Evolutionary conservation across 2,329 filamentous ascomycete species (phyloP).

Genomic region (Nothopassalora personata): DNA sequence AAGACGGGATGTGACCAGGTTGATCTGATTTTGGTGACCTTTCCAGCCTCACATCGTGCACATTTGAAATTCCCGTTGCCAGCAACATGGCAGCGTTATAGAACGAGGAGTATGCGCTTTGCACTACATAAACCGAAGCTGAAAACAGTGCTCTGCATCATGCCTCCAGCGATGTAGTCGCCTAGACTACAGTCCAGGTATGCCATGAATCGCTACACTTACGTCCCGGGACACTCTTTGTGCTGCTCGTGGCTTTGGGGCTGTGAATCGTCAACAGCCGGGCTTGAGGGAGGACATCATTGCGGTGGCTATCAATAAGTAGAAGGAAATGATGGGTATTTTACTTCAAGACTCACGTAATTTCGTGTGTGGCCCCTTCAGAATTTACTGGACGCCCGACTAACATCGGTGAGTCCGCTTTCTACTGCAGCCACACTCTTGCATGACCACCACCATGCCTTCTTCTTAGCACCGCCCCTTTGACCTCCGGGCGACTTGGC

Average conservation of each 20-base stretch:
- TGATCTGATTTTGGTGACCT: too few relatives aligned
- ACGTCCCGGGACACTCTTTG: constrained; percentile 15
- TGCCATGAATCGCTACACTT: too few relatives aligned
- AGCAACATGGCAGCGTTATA: constrained; percentile 1
- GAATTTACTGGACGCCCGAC: too few relatives aligned
- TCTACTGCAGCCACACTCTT: too few relatives aligned
- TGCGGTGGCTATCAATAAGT: constrained; percentile 14
- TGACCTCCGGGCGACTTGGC: too few relatives aligned
- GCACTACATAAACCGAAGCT: background rate
- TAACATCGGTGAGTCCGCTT: too few relatives aligned
- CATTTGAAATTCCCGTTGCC: too few relatives aligned
- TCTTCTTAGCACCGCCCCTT: too few relatives aligned
- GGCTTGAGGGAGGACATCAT: constrained; percentile 21
- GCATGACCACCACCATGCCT: too few relatives aligned
- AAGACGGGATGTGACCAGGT: too few relatives aligned
- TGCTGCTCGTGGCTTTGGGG: constrained; percentile 17
- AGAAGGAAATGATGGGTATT: background rate
- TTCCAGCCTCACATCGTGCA: background rate
- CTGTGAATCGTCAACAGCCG: constrained; percentile 18
- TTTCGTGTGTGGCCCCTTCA: too few relatives aligned
- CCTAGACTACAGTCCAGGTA: constrained; percentile 13
- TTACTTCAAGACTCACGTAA: too few relatives aligned
- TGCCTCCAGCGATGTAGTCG: constrained; percentile 8
- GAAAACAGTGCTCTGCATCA: background rate
- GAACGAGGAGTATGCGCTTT: constrained; percentile 4